These are phyloP conservation scores for Singerocomus inundabilis DNA, from an alignment of 1,284 basidiomycete species.

Conservation along the genomic window DNA sequence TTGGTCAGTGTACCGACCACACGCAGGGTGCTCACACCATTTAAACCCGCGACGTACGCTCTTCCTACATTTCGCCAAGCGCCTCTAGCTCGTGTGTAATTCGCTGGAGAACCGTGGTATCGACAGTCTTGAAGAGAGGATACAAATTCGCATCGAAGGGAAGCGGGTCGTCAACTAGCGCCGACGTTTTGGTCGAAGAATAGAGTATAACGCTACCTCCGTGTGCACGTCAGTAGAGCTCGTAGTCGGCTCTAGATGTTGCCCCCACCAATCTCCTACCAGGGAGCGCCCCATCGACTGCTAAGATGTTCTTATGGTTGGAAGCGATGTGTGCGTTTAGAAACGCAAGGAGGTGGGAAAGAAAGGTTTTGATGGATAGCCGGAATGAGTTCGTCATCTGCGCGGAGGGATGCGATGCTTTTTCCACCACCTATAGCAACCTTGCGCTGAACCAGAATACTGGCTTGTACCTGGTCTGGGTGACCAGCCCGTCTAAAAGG, in stretches of 20 bases:
- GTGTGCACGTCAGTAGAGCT: not conserved
- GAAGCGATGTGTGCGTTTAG: conserved; percentile 91
- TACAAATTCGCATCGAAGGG: conserved; percentile 75
- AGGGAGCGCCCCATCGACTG: conserved; percentile 87
- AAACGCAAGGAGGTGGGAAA: conserved; percentile 84
- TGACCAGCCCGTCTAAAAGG: too few relatives aligned
- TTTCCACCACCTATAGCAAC: conserved; percentile 40
- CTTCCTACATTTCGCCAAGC: conserved; percentile 45
- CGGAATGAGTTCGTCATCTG: conserved; percentile 46
- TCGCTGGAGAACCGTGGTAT: conserved; percentile 62
- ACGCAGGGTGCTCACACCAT: conserved; percentile 55
- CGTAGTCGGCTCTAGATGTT: not conserved
- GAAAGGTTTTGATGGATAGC: conserved; percentile 63
- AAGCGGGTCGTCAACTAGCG: conserved; percentile 37
- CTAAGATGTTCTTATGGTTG: conserved; percentile 88
- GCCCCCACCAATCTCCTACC: conserved; percentile 62
- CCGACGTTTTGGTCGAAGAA: conserved; percentile 54
- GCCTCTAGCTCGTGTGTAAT: conserved; percentile 62
- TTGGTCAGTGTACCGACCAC: conserved; percentile 84
- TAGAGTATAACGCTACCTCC: conserved; percentile 66
- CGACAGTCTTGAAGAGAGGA: conserved; percentile 75
- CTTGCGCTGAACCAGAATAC: not conserved
- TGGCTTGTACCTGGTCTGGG: not conserved
- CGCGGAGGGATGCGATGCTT: conserved; percentile 69
- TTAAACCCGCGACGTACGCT: conserved; percentile 41